Base-by-base conservation (phyloP, 2,329 filamentous ascomycete species). In the Emergomyces pasteurianus region DNA sequence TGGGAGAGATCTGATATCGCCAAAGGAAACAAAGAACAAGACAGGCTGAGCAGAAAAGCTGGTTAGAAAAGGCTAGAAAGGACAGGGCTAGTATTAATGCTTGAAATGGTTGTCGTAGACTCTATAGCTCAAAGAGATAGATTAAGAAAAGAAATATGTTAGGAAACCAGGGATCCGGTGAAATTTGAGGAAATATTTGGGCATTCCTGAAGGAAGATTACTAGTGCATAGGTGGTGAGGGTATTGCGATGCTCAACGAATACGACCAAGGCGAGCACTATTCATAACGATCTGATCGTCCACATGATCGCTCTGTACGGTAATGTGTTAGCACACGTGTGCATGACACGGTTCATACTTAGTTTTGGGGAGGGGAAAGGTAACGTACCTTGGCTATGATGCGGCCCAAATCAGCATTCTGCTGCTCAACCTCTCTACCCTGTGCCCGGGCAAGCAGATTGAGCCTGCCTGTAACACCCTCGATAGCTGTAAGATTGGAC, bases 251-350 rank as follows among this genome's bases (percentile, higher is more conserved):
- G 47, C 50, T 63, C 72, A 77, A 64, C 66, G 73, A 63, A 77
- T 77, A 43, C 86, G 81, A 68, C 87, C 84, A 72, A 91, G 72
- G 67, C 84, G 82, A 68, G 86, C 84, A 65, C 87, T 81, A 78
- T 92, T 92, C 82, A 90, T 85, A 62, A 85, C 84, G 68, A 92
- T 89, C 70, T 88, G 83, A 66, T 92, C 88, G 73, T 91, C 88
- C 66, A 95, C 89, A 67, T 80, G 82, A 72, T 95, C 90, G 75
- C 86, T 92, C 89, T 90, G 72, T 31, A 64, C 34, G 18, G 43
- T 55, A 23, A 60, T 74, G 52, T 21, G 60, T 74, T 66, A 73
- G 70, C 58, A 59, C 59, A 40, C 3, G 4, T n/a, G 18, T 58
- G 2, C 18, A 49, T 23, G 26, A 5, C 36, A n/a, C 14, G 26